These are phyloP conservation scores for Lachnellula willkommii DNA, from an alignment of 2,329 filamentous ascomycete species.

Conservation along the genomic window DNA sequence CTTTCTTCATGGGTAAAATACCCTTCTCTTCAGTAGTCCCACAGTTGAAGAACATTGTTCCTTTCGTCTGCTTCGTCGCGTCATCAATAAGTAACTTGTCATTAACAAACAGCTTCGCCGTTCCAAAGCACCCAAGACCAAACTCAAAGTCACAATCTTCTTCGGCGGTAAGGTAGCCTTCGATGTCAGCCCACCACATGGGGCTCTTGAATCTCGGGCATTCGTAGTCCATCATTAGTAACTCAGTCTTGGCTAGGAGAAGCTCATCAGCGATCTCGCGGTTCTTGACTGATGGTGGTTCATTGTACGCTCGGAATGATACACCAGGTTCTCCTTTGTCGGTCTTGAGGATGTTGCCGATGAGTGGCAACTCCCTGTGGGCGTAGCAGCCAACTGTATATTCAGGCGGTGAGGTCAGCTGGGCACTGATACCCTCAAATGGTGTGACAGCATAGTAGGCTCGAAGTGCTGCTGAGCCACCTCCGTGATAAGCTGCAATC, in stretches of 20 bases:
- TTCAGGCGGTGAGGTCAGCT: slow-evolving; percentile 39
- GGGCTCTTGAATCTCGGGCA: slow-evolving; percentile 32
- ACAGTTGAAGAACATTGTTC: slow-evolving; percentile 30
- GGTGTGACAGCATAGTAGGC: slow-evolving; percentile 56
- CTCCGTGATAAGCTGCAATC: slow-evolving; percentile 42
- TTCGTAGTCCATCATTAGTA: slow-evolving; percentile 40
- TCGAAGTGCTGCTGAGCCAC: slow-evolving; percentile 31
- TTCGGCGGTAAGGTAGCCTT: slow-evolving; percentile 29
- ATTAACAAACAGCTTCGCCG: slow-evolving; percentile 34
- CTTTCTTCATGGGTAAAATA: slow-evolving; percentile 25
- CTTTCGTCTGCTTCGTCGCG: slow-evolving; percentile 29
- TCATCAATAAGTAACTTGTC: slow-evolving; percentile 34
- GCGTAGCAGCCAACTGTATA: slow-evolving; percentile 60
- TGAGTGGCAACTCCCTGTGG: slow-evolving; percentile 57
- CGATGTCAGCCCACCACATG: slow-evolving; percentile 38
- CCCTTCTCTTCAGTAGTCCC: slow-evolving; percentile 33
- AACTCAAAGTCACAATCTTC: slow-evolving; percentile 31
- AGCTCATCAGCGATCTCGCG: slow-evolving; percentile 23
- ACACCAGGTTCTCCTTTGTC: slow-evolving; percentile 51
- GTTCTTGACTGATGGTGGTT: slow-evolving; percentile 14
- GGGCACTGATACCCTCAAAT: slow-evolving; percentile 61
- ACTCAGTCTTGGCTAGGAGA: slow-evolving; percentile 20
- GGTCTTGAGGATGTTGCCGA: slow-evolving; percentile 49
- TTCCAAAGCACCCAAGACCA: slow-evolving; percentile 31
- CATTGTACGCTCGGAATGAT: slow-evolving; percentile 37